These are phyloP conservation scores for Podila minutissima DNA, from an alignment of 192 early-diverging fungal species.

Conservation along the genomic window DNA sequence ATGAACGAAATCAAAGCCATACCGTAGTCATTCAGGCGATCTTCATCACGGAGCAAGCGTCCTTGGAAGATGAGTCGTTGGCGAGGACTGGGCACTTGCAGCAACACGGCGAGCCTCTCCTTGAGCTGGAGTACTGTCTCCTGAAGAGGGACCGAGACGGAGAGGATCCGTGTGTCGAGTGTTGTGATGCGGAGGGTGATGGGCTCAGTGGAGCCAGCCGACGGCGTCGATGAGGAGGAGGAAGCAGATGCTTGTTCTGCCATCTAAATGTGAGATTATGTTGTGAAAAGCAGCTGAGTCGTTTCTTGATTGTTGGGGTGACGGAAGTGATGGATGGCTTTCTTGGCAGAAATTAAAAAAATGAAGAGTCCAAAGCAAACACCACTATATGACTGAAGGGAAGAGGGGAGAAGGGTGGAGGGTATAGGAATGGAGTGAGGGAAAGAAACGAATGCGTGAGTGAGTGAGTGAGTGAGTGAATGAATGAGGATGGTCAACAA, in stretches of 20 bases:
- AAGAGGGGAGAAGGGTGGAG: not conserved
- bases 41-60: conserved; percentile 56
- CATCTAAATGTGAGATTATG: not conserved
- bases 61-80: conserved; percentile 64
- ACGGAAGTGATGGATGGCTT: not conserved
- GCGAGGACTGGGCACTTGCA: conserved; percentile 52
- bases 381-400: not conserved
- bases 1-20: conserved; percentile 6
- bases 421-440: not conserved
- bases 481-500: not conserved
- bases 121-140: conserved; percentile 58
- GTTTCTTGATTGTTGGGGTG: not conserved
- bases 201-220: conserved; percentile 5
- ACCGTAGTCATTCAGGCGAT: conserved; percentile 57
- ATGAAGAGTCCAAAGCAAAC: too few species aligned
- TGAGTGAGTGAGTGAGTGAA: not conserved
- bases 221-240: conserved; percentile 2
- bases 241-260: not conserved
- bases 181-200: conserved; percentile 44
- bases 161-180: conserved; percentile 47
- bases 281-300: not conserved
- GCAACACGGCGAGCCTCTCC: conserved; percentile 47
- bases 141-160: conserved; percentile 45
- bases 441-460: not conserved
- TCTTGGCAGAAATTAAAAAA: not conserved